These are phyloP conservation scores for Panaeolus cyanescens DNA, from an alignment of 768 basidiomycete species.

Conservation along the genomic window DNA sequence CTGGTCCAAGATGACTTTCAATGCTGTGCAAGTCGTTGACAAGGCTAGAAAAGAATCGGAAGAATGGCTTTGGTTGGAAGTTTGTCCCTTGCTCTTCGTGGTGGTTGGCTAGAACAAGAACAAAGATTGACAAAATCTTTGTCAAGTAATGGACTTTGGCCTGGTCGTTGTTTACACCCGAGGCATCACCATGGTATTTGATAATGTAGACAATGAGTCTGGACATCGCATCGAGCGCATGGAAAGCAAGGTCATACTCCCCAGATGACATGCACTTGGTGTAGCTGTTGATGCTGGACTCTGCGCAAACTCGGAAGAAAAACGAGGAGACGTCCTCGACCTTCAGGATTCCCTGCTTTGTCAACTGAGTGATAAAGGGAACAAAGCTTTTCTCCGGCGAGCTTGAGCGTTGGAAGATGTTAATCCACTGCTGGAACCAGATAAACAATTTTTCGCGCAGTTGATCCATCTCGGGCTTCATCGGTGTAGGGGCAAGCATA, in stretches of 20 bases:
- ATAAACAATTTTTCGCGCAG: constrained; percentile 73
- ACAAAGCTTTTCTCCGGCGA: constrained; percentile 95
- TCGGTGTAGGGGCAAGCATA: constrained; percentile 23
- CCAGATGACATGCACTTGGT: constrained; percentile 71
- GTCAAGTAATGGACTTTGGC: constrained; percentile 96
- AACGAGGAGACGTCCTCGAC: constrained; percentile 95
- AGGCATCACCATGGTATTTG: constrained; percentile 98
- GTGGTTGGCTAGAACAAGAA: constrained; percentile 90
- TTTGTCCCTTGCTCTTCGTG: constrained; percentile 91
- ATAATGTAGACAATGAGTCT: constrained; percentile 96
- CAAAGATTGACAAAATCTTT: constrained; percentile 96
- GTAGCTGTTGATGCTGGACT: constrained; percentile 91
- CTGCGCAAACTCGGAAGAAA: constrained; percentile 98
- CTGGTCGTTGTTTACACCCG: constrained; percentile 89
- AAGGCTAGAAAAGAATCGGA: constrained; percentile 96
- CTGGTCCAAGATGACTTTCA: constrained; percentile 81
- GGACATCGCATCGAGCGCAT: constrained; percentile 93
- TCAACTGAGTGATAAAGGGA: constrained; percentile 94
- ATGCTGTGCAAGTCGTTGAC: constrained; percentile 89
- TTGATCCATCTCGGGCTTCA: constrained; percentile 72
- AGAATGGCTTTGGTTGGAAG: constrained; percentile 98
- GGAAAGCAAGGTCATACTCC: constrained; percentile 80
- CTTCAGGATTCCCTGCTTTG: constrained; percentile 95
- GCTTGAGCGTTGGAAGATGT: constrained; percentile 87
- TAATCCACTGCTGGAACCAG: constrained; percentile 96